A percentile compares a stretch with the other conserved stretches of the same genome.
phyloP scores from a whole-genome alignment of 176 grass and related monocot genomes.

The Zizania latifolia region DNA sequence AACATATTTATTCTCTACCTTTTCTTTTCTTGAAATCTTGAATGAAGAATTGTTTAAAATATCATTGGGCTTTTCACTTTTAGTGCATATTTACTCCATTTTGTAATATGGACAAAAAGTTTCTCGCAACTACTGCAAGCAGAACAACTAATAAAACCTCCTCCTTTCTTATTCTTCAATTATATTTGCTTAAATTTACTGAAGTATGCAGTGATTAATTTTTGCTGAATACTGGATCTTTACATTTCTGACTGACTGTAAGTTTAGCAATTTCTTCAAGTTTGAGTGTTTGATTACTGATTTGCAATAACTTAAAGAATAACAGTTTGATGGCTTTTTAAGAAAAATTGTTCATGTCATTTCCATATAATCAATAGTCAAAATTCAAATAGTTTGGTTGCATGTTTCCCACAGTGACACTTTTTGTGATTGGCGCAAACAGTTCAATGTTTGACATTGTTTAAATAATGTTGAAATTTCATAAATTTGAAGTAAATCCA shows the following conservation, averaged over 20 bases:
- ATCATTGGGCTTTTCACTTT: background rate
- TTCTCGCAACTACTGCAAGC: background rate
- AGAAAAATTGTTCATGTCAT: background rate
- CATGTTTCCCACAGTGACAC: background rate
- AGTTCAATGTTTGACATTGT: background rate
- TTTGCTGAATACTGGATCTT: background rate
- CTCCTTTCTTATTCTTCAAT: background rate
- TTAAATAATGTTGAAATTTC: background rate
- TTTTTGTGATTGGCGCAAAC: background rate
- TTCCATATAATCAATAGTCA: background rate
- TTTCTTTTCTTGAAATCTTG: background rate
- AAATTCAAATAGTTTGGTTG: background rate
- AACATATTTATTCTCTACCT: background rate
- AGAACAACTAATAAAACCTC: background rate
- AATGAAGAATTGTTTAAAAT: background rate
- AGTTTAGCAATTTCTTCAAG: background rate
- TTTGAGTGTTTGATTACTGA: background rate
- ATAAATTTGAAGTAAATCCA: background rate
- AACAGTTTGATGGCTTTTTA: background rate
- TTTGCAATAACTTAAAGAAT: background rate
- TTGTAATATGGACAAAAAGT: background rate
- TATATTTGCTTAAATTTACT: conserved; percentile 7
- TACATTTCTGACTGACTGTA: background rate
- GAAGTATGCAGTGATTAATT: background rate
- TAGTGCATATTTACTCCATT: background rate